phyloP scores from a whole-genome alignment of 2,329 filamentous ascomycete species.

The Stachybotrys echinatus region DNA sequence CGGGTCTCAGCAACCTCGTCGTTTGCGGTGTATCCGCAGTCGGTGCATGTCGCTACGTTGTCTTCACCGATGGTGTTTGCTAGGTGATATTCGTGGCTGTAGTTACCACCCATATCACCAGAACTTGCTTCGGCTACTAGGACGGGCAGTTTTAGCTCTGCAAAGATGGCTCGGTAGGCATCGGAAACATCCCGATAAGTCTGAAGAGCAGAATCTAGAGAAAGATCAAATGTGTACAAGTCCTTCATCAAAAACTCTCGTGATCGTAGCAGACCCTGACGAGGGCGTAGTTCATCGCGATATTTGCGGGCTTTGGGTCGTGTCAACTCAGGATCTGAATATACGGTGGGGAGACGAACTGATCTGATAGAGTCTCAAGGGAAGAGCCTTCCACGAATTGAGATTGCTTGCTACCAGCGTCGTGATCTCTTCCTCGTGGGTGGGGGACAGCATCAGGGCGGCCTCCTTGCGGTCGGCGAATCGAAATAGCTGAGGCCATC shows the following conservation, averaged over 20 bases:
- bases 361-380: conserved; percentile 85
- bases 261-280: conserved; percentile 80
- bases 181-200: conserved; percentile 73
- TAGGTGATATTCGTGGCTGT: conserved; percentile 95
- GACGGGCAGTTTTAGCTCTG: conserved; percentile 78
- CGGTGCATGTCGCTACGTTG: conserved; percentile 67
- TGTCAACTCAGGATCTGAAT: conserved; percentile 10
- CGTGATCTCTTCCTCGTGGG: conserved; percentile 96
- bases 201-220: conserved; percentile 59
- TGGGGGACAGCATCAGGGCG: conserved; percentile 77
- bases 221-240: conserved; percentile 87
- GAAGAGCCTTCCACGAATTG: conserved; percentile 80
- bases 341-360: conserved; percentile 36
- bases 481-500: conserved; percentile 61
- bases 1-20: conserved; percentile 69
- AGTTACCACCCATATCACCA: conserved; percentile 88
- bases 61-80: conserved; percentile 79
- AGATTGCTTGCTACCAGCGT: conserved; percentile 66
- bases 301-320: conserved; percentile 71
- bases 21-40: conserved; percentile 75
- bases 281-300: conserved; percentile 82
- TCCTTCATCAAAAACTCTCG: conserved; percentile 98
- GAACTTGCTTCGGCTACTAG: conserved; percentile 85
- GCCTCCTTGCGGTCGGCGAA: conserved; percentile 73
- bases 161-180: conserved; percentile 73